Evolutionary conservation across 2,329 filamentous ascomycete species (phyloP), one percentile per base, ranked within the genome.

Genomic region (Shiraia bambusicola): DNA sequence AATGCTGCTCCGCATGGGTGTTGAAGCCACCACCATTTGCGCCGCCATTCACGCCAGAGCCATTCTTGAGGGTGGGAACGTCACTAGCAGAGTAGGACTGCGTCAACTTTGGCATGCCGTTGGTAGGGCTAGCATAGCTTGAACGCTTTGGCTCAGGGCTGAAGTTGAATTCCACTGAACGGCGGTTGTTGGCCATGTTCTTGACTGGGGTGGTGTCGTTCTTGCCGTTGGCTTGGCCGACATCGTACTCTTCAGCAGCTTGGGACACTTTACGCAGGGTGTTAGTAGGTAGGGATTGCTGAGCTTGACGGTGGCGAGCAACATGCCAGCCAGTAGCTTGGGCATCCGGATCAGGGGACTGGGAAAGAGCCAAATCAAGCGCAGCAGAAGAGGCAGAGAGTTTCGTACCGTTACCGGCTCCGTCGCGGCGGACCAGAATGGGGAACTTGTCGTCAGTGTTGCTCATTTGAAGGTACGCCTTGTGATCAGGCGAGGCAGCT

Each of bases 81-180:
- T 97, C 91, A 67, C 87, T 93, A 39, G 88, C 83, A 8, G 93
- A 96, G 72, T 88, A 96, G 0, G 92, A 96, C 31, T 87, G 84
- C 69, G 91, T 87, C 43, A 95, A 70, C 73, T 88, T 89, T 22
- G 85, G 86, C 38, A 81, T 80, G 17, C 80, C 76, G 66, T 86
- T 78, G 45, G 49, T 50, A 70, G 38, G 83, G 83, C 71, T 84
- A 76, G 51, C 59, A 34, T 70, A 68, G 42, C 69, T 69, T 10
- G 73, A 69, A 37, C 72, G 72, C 65, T 75, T 73, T 34, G 66
- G 63, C 35, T 74, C 71, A 15, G 60, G 59, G 40, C 55, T 67
- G 51, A 58, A 70, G 43, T 69, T 73, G 59, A 74, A 70, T 50
- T 76, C 74, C 41, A 76, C 66, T 2, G 74, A 76, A 45, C 72